phyloP scores from a whole-genome alignment of 2,329 filamentous ascomycete genomes.

The Capronia coronata region DNA sequence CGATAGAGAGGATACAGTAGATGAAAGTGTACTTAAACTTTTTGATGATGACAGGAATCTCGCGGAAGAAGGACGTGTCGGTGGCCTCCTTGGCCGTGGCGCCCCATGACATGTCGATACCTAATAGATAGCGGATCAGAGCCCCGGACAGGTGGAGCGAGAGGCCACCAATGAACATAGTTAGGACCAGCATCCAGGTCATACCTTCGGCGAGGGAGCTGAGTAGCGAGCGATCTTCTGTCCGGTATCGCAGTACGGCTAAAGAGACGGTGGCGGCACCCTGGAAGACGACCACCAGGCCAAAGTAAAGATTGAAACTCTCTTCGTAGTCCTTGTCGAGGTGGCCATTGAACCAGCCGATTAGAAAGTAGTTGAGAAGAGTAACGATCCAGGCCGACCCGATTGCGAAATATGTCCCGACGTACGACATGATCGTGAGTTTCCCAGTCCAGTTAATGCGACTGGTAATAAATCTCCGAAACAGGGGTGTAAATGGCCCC shows the following conservation, averaged over 20 bases:
- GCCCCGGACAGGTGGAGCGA: constrained; percentile 76
- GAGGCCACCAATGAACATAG: constrained; percentile 75
- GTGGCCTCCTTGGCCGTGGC: constrained; percentile 67
- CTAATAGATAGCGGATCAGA: constrained; percentile 73
- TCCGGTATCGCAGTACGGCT: constrained; percentile 57
- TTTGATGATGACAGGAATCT: constrained; percentile 70
- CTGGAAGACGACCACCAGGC: constrained; percentile 60
- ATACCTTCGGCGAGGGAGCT: constrained; percentile 50
- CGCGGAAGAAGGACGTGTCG: constrained; percentile 76
- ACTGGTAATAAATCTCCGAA: constrained; percentile 64
- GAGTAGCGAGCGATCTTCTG: constrained; percentile 49
- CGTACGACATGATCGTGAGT: constrained; percentile 64
- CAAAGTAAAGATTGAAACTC: constrained; percentile 58
- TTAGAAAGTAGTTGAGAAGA: constrained; percentile 62
- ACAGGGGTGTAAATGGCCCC: constrained; percentile 73
- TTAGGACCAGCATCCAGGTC: constrained; percentile 57
- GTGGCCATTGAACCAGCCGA: constrained; percentile 64
- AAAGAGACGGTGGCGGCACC: constrained; percentile 55
- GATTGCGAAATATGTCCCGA: constrained; percentile 66
- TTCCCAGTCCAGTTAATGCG: constrained; percentile 52
- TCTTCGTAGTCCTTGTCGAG: constrained; percentile 63
- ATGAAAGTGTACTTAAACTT: constrained; percentile 60
- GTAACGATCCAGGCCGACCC: constrained; percentile 61
- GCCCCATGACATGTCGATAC: constrained; percentile 80
- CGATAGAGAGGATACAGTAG: constrained; percentile 41